phyloP scores from a whole-genome alignment of 495 filamentous ascomycete species.

The Lineolata rhizophorae region DNA sequence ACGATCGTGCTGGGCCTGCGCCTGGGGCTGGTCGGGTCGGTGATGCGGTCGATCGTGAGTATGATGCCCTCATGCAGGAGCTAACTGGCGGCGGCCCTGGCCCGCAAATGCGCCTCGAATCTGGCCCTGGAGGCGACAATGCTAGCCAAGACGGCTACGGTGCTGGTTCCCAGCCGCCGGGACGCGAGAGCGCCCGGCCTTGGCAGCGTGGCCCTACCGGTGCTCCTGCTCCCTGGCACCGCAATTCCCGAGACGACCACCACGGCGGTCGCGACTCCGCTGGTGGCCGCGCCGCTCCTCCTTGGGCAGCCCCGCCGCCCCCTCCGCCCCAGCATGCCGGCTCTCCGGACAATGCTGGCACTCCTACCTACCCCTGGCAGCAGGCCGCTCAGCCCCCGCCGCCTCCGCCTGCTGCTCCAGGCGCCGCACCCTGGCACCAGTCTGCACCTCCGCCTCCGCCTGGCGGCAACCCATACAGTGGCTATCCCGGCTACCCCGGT shows the following conservation, averaged over 20 bases:
- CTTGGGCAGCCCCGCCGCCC: too few relatives aligned
- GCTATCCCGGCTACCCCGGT: slow-evolving; percentile 12
- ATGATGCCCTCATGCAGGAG: slow-evolving; percentile 97
- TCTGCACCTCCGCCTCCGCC: slow-evolving; percentile 4
- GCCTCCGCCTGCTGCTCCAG: slow-evolving; percentile 1
- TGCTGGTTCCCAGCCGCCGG: slow-evolving; percentile 17
- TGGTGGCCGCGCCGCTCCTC: slow-evolving; percentile 15
- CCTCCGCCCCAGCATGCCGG: too few relatives aligned
- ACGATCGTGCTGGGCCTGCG: slow-evolving; percentile 29
- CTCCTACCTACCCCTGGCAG: too few relatives aligned
- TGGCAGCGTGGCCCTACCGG: slow-evolving; percentile 86
- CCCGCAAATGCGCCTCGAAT: slow-evolving; percentile 61
- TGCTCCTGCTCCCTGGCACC: slow-evolving; percentile 61
- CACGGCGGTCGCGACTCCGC: slow-evolving; percentile 10
- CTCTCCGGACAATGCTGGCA: too few relatives aligned
- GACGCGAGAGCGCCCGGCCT: slow-evolving; percentile 41
- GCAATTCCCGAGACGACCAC: too few relatives aligned
- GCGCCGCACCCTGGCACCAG: slow-evolving; percentile 8
- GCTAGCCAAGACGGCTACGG: slow-evolving; percentile 18
- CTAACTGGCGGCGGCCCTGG: slow-evolving; percentile 52
- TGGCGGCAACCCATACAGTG: slow-evolving; percentile 14
- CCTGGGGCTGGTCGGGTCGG: slow-evolving; percentile 49
- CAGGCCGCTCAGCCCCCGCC: too few relatives aligned
- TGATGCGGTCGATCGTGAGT: slow-evolving; percentile 81
- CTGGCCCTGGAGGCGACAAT: slow-evolving; percentile 42